A percentile compares a stretch with the other conserved stretches of the same genome.
phyloP scores from a whole-genome alignment of 305 asterid genomes.

The Fraxinus angustifolia region DNA sequence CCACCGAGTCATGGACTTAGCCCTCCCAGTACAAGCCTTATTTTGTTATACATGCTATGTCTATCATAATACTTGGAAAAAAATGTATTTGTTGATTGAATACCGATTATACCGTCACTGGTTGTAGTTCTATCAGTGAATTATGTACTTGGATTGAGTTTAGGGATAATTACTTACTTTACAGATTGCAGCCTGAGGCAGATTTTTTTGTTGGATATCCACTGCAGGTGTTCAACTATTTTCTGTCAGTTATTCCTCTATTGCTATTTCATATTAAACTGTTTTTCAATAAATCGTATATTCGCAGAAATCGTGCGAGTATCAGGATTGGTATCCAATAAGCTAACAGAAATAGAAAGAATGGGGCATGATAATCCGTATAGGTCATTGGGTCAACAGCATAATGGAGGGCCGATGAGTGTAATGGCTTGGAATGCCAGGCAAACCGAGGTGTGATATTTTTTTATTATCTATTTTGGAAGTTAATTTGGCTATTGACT shows the following conservation, averaged over 20 bases:
- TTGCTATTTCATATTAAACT: conserved; percentile 1
- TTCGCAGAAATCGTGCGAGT: conserved; percentile 59
- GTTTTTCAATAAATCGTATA: neutral
- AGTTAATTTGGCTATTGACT: neutral
- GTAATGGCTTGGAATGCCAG: conserved; percentile 51
- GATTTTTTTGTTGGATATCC: neutral
- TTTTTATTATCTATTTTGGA: conserved; percentile 1
- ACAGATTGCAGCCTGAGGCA: conserved; percentile 5
- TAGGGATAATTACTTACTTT: neutral
- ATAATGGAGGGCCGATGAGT: conserved; percentile 50
- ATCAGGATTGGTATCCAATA: conserved; percentile 44
- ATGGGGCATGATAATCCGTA: conserved; percentile 49
- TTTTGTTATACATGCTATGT: neutral
- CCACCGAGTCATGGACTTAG: neutral
- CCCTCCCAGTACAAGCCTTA: neutral
- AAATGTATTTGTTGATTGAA: neutral
- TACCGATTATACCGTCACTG: neutral
- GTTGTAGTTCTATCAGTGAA: conserved; percentile 3
- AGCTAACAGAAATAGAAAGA: conserved; percentile 49
- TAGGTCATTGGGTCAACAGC: conserved; percentile 46
- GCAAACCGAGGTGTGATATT: conserved; percentile 50
- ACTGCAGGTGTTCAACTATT: neutral
- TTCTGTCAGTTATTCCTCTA: neutral
- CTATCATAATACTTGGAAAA: neutral
- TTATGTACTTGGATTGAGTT: conserved; percentile 6